phyloP scores from a whole-genome alignment of 1,284 basidiomycete species.

The Inonotus hispidus region DNA sequence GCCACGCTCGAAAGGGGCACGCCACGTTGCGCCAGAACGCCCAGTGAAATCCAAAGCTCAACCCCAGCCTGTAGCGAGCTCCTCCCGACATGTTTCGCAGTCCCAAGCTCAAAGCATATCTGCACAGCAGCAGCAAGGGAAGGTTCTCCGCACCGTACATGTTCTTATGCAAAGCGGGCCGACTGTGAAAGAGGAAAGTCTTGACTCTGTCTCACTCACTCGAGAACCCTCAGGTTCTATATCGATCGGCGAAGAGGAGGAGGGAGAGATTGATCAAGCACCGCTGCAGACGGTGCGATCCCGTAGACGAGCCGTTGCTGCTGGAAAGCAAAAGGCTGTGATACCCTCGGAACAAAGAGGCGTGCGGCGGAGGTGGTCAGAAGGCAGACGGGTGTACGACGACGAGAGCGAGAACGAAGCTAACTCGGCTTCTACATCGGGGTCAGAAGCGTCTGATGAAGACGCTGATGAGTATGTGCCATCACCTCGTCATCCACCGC shows the following conservation, averaged over 20 bases:
- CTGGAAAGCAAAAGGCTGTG: not conserved
- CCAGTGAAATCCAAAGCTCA: not conserved
- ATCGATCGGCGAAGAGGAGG: constrained; percentile 13
- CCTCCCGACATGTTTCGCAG: not conserved
- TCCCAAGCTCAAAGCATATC: constrained; percentile 18
- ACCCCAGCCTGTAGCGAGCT: constrained; percentile 2
- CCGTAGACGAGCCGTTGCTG: not conserved
- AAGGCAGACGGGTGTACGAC: constrained; percentile 6
- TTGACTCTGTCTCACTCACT: constrained; percentile 19
- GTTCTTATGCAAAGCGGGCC: constrained; percentile 37
- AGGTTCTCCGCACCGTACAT: constrained; percentile 38
- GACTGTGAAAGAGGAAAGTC: constrained; percentile 38
- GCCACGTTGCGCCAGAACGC: not conserved
- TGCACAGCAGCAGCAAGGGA: not conserved
- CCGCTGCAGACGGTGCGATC: not conserved
- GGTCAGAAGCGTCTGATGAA: not conserved
- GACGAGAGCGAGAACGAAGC: constrained; percentile 4
- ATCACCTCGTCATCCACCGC: not conserved
- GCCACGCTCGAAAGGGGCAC: not conserved
- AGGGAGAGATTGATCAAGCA: constrained; percentile 1
- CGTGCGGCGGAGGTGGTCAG: constrained; percentile 4
- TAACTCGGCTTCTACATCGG: not conserved
- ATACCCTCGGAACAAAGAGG: not conserved
- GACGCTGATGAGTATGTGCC: constrained; percentile 4
- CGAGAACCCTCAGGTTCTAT: not conserved